A percentile compares a stretch with the other conserved stretches of the same genome.
These are phyloP conservation scores for Lithospermum erythrorhizon DNA, from an alignment of 257 asterid species.

Conservation along the genomic window DNA sequence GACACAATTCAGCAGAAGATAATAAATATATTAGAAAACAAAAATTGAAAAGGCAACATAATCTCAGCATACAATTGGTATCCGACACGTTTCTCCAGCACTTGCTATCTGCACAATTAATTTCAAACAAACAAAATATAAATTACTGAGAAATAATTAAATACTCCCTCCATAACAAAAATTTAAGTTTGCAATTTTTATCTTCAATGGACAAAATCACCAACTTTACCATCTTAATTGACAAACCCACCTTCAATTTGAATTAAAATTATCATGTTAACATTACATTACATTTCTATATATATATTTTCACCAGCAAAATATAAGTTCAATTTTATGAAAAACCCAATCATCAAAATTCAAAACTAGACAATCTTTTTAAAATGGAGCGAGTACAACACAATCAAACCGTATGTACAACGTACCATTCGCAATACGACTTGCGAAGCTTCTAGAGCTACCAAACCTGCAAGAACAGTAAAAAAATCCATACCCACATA, in stretches of 20 bases:
- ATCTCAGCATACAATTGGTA: slow-evolving; percentile 11
- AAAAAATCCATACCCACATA: no score
- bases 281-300: no score
- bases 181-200: not conserved
- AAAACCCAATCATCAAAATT: no score
- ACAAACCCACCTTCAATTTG: not conserved
- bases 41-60: not conserved
- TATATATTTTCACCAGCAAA: no score
- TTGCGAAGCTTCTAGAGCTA: slow-evolving; percentile 23
- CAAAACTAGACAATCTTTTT: no score
- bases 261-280: no score
- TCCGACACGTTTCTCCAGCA: slow-evolving; percentile 17
- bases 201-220: not conserved
- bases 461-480: slow-evolving; percentile 13
- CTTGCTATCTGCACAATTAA: slow-evolving; percentile 13
- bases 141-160: not conserved
- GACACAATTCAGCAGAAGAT: not conserved
- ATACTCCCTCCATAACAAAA: not conserved
- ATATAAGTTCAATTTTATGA: no score
- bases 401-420: slow-evolving; percentile 1
- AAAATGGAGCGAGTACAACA: not conserved
- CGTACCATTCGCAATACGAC: slow-evolving; percentile 15
- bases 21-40: not conserved
- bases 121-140: not conserved
- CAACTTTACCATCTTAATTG: no score